Evolutionary conservation across 2,329 filamentous ascomycete genomes (phyloP), one percentile per base, ranked within the genome.

Genomic region (Bipolaris oryzae): DNA sequence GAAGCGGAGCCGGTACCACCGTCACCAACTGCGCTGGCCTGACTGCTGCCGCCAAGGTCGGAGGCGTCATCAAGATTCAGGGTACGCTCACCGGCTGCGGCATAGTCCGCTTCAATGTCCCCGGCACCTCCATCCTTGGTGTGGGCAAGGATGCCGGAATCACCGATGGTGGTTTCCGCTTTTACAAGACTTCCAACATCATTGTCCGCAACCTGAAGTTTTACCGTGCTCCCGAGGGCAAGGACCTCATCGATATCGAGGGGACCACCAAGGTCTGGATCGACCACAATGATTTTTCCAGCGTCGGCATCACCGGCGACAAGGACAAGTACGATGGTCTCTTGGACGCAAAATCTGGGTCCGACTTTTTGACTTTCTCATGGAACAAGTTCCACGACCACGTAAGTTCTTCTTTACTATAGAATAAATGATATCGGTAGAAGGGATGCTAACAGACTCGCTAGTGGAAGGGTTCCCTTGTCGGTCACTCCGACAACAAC

Each of bases 261-360:
- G 72, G 70, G 11, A 81, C 82, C 2, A 83, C 72, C 55, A 87
- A 87, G 62, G 79, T 74, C 46, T 73, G 87, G 87, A 77, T 90
- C 46, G 87, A 90, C 74, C 87, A 89, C 78, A 81, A 81, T 69
- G 87, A 90, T 61, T 79, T 90, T 31, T 85, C 82, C 3, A 85
- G 83, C 37, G 81, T 87, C 10, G 71, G 71, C 23, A 18, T 73
- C 16, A 67, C 61, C 1, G 71, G 70, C 21, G 64, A 67, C 59
- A 73, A 73, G 57, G 71, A 73, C 45, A 63, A 50, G 4, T 73
- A 72, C 58, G 71, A 73, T 45, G 71, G 71, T 25, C 74, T 79
- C 81, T 67, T 85, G 79, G 88, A 90, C 63, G 78, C 84, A 51
- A 88, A 83, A 53, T 87, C 88, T 74, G 87, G 79, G 44, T 77